Conservation (phyloP, 768 basidiomycete species). For the Sutorius australiensis region DNA sequence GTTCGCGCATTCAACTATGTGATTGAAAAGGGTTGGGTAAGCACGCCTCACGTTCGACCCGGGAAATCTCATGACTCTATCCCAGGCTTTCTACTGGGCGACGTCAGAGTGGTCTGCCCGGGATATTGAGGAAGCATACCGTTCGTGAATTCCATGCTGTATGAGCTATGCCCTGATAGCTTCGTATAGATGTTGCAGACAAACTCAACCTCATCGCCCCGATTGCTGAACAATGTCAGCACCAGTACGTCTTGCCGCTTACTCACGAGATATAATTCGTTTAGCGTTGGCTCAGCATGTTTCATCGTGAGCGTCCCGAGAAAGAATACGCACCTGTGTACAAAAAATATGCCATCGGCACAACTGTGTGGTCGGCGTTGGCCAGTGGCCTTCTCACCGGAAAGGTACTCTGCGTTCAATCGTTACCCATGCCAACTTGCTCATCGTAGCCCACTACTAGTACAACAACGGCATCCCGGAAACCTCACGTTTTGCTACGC, state of each 20-base stretch:
- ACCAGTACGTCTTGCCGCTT: constrained; percentile 30
- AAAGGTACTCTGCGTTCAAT: constrained; percentile 31
- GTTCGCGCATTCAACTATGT: constrained; percentile 58
- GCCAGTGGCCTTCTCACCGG: constrained; percentile 55
- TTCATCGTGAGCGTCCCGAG: constrained; percentile 54
- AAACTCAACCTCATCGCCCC: constrained; percentile 48
- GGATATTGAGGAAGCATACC: constrained; percentile 44
- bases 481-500: constrained; percentile 48
- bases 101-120: constrained; percentile 56
- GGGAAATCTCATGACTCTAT: background rate
- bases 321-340: constrained; percentile 47
- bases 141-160: constrained; percentile 14
- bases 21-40: constrained; percentile 46
- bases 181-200: constrained; percentile 42
- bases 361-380: constrained; percentile 54
- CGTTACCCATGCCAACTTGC: background rate
- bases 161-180: background rate
- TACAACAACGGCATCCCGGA: constrained; percentile 50
- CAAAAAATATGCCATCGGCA: constrained; percentile 44
- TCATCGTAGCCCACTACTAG: constrained; percentile 18
- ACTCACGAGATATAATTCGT: too few relatives aligned
- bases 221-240: constrained; percentile 50
- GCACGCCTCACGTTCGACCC: background rate
- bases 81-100: constrained; percentile 43
- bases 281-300: constrained; percentile 34